Evolutionary conservation across 164 flowering plant genomes (phyloP), one percentile per base, ranked within the genome.

Genomic region (Aristolochia fimbriata): DNA sequence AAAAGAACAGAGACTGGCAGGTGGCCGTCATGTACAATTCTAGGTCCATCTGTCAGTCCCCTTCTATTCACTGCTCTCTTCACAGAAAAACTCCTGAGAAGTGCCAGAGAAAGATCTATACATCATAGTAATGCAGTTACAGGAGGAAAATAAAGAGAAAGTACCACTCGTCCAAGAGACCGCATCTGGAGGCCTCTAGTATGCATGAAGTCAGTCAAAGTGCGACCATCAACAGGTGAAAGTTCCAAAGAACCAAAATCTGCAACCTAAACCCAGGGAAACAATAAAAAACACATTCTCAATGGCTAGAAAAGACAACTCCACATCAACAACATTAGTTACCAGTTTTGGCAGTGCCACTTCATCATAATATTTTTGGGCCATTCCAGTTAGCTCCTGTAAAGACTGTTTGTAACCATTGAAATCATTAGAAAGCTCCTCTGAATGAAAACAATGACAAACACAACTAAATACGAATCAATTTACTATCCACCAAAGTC

Each of bases 211-310:
- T 93, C 99, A 47, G 99, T 93, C 31, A 93, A 65, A 59, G 99
- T 93, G 59, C 99, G 83, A 13, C 99, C 99, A 82, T 93, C 99
- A 70, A 93, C 99, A 31, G 99, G 99, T 41, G 99, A 93, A 52
- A 93, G 92, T 73, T 93, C 99, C 80, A 93, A 68, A 12, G 99
- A 93, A 65, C 97, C 97, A 85, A 93, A 93, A 79, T 93, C 99
- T 64, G 96, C 92, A 65, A 93, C 99, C 99, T 93, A 79, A 53
- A 55, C 56, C 41, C 31, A 60, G 46, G 21, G 63, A 48, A 57
- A 14, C 30, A 37, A 31, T 37, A 37, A 37, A 37, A 37, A 5
- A 7, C 8, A 37, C 43, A 37, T 37, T 10, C 43, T 37, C 43
- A 37, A 37, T 10, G 4, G 12, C 43, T 37, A 10, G 43, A 10